These are phyloP conservation scores for Nematodospora anomalae DNA, from an alignment of 1,139 yeast species.

Conservation along the genomic window DNA sequence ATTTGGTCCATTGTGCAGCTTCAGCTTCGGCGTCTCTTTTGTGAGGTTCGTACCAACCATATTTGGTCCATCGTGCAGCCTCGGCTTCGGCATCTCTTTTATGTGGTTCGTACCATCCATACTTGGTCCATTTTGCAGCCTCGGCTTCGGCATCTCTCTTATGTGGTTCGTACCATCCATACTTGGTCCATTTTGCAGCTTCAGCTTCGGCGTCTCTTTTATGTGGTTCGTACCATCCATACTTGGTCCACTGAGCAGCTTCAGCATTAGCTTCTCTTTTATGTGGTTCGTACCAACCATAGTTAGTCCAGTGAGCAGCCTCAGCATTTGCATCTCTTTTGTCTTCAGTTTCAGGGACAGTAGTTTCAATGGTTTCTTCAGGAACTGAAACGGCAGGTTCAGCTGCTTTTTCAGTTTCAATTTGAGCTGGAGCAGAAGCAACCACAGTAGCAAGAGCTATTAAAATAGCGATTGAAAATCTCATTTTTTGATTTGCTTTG, in stretches of 20 bases:
- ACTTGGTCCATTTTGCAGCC: constrained; percentile 4
- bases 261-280: constrained; percentile 10
- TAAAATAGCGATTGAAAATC: constrained; percentile 13
- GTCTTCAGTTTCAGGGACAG: constrained; percentile 8
- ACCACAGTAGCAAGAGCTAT: constrained; percentile 13
- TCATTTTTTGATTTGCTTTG: constrained; percentile 10
- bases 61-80: constrained; percentile 9
- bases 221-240: constrained; percentile 8
- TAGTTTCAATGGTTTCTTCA: constrained; percentile 8
- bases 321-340: constrained; percentile 11
- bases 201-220: constrained; percentile 12
- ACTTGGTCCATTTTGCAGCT: constrained; percentile 12
- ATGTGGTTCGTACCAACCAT: constrained; percentile 2
- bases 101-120: constrained; percentile 11
- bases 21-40: constrained; percentile 10
- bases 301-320: constrained; percentile 1
- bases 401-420: constrained; percentile 3
- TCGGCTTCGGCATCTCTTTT: constrained; percentile 12
- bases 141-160: constrained; percentile 10
- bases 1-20: constrained; percentile 7
- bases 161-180: constrained; percentile 7
- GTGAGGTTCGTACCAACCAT: constrained; percentile 11
- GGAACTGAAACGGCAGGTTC: constrained; percentile 9
- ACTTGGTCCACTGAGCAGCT: constrained; percentile 4
- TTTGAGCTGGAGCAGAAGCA: constrained; percentile 12